Evolutionary conservation across 768 basidiomycete species (phyloP), one percentile per base, ranked within the genome.

Genomic region (Hemileccinum rubropunctum): DNA sequence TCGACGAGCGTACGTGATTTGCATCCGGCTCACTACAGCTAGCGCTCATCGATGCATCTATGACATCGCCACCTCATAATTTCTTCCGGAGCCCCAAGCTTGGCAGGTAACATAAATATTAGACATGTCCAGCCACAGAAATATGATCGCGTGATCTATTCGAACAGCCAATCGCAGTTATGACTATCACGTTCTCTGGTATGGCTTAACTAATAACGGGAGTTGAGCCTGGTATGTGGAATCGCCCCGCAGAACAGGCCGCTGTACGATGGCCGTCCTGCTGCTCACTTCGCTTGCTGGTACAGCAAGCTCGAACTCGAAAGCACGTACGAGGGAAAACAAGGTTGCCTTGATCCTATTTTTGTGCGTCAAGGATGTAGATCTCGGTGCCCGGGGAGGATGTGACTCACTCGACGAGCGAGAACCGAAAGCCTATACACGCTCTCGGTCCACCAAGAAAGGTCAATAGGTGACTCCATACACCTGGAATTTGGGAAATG

Each of bases 391-490:
- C 6, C n/a, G n/a, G n/a, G n/a, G n/a, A 28, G 27, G 27, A 28
- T 28, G 27, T 4, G 33, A 73, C 79, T 42, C 52, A 82, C 79
- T 83, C 82, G n/a, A 78, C 66, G 17, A 86, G 62, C 20, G 84
- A 73, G 59, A 86, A 86, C 8, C 80, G 76, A 60, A 28, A 28
- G 27, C 27, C 27, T 28, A 28, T 28, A 9, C 27, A 28, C 9
- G 27, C 27, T 28, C 27, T 81, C 86, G 82, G 79, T 2, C 86
- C 86, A 20, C 80, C 82, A 3, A 84, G 60, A 73, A 88, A 88
- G 0, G 79, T 75, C 33, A 86, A 59, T 45, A 80, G 62, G 57
- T 83, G 75, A 6, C 77, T 73, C 76, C 78, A 85, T 0, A 86
- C 73, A 1, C 84, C 81, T 10, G 85, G 86, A 21, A 86, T 70